phyloP scores from a whole-genome alignment of 768 basidiomycete species.

The Termitomyces sp. region DNA sequence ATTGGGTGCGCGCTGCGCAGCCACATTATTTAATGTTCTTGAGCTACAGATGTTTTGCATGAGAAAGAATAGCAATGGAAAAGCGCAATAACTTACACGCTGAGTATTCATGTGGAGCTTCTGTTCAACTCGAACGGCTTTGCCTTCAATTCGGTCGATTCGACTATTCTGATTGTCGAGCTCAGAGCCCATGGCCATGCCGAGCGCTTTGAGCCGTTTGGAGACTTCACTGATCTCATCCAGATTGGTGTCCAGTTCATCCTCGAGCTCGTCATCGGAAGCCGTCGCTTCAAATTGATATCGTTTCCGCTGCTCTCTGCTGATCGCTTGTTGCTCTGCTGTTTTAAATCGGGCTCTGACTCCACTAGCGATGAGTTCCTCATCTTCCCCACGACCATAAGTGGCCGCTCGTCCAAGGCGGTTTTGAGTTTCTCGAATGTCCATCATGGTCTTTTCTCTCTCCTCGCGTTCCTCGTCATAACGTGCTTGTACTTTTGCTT shows the following conservation, averaged over 20 bases:
- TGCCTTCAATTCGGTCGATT: constrained; percentile 71
- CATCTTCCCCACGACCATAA: constrained; percentile 45
- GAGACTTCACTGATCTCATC: constrained; percentile 79
- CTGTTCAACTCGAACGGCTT: constrained; percentile 71
- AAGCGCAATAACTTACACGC: constrained; percentile 43
- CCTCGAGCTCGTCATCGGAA: constrained; percentile 91
- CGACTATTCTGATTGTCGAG: constrained; percentile 82
- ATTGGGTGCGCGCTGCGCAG: not conserved
- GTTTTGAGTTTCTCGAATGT: constrained; percentile 83
- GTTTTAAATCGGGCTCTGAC: constrained; percentile 39
- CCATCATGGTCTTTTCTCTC: constrained; percentile 79
- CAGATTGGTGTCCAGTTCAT: constrained; percentile 89
- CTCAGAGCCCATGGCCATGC: constrained; percentile 81
- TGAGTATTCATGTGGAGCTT: constrained; percentile 80
- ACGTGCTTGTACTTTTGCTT: constrained; percentile 76
- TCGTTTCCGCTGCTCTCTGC: constrained; percentile 59
- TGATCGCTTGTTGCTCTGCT: constrained; percentile 37
- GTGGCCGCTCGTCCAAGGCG: constrained; percentile 72
- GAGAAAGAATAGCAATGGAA: not conserved
- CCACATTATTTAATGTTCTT: constrained; percentile 48
- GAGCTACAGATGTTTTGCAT: constrained; percentile 33
- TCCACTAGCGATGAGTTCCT: constrained; percentile 34
- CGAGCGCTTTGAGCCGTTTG: constrained; percentile 73
- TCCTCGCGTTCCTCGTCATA: constrained; percentile 84
- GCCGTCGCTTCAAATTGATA: constrained; percentile 90